Base-by-base conservation (phyloP, 805 yeast genomes). In the Wickerhamiella dianesei region DNA sequence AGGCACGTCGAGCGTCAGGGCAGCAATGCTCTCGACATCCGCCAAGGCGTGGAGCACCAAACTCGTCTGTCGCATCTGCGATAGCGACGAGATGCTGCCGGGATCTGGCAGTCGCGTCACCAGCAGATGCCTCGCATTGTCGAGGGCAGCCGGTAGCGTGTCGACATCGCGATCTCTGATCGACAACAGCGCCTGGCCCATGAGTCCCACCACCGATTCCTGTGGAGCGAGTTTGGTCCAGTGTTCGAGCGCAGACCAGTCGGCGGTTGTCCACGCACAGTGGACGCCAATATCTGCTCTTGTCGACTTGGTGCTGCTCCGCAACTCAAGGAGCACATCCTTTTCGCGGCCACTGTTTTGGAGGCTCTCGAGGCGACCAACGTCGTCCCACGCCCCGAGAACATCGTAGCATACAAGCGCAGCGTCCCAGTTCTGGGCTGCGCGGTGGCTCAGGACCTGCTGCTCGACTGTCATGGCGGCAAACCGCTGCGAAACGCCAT, bases 391-490 rank as follows among this genome's bases (percentile, higher is more conserved):
- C 45, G 41, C 47, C 4, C 64, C 58, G 18, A 62, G 50, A 0
- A 80, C 83, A 41, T 79, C 79, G 54, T 85, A 80, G 35, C 95
- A 85, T 50, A 84, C 87, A 51, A 85, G 82, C 0, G 96, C 94
- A 56, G 85, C 73, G 37, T 77, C 72, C 95, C 96, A 87, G 56
- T 81, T 81, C 37, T 83, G 86, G 43, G 84, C 79, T 54, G 83
- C 87, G 54, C 86, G 92, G 45, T 89, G 77, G 48, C 85, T 85
- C 4, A 79, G 69, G 21, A 88, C 72, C 58, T 85, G 83, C 50
- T 87, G 88, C n/a, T 76, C 73, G 40, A 86, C 64, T 52, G 77
- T 76, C 37, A 77, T 75, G 0, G 81, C 73, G 2, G 65, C 77
- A 54, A 84, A 80, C 50, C 73, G 73, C 49, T 83, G 78, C 48